phyloP scores from a whole-genome alignment of 257 asterid species.

The Oldenlandia corymbosa region DNA sequence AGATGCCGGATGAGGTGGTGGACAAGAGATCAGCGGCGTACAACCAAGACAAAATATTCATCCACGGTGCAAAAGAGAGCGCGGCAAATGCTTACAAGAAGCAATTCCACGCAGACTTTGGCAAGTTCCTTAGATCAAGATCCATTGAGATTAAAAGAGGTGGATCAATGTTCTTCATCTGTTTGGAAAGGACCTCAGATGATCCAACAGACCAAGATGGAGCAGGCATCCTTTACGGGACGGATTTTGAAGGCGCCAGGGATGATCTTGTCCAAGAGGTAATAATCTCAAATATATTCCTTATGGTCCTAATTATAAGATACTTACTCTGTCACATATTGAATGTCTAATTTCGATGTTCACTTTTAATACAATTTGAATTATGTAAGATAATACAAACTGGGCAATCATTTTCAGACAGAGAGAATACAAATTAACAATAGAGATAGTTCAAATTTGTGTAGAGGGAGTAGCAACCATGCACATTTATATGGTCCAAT shows the following conservation, averaged over 20 bases:
- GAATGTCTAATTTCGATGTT: too few relatives aligned
- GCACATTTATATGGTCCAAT: too few relatives aligned
- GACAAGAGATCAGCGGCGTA: constrained; percentile 76
- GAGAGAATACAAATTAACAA: too few relatives aligned
- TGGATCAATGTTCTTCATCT: constrained; percentile 90
- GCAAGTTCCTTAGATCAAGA: constrained; percentile 55
- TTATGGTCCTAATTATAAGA: too few relatives aligned
- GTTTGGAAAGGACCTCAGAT: constrained; percentile 70
- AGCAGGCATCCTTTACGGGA: constrained; percentile 87
- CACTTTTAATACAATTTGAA: too few relatives aligned
- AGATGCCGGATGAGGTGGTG: constrained; percentile 79
- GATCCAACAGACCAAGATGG: constrained; percentile 96
- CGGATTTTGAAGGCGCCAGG: constrained; percentile 98
- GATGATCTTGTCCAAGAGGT: constrained; percentile 97
- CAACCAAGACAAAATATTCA: constrained; percentile 69
- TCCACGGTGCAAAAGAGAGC: constrained; percentile 79
- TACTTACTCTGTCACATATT: too few relatives aligned
- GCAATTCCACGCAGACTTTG: constrained; percentile 75
- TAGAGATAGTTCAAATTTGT: too few relatives aligned
- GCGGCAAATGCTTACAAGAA: constrained; percentile 71
- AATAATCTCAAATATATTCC: constrained; percentile 5
- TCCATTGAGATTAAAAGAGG: constrained; percentile 72
- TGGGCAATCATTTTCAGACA: too few relatives aligned
- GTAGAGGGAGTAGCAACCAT: too few relatives aligned
- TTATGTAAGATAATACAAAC: too few relatives aligned